phyloP scores from a whole-genome alignment of 805 yeast genomes.

The Kodamaea neixiangensis region DNA sequence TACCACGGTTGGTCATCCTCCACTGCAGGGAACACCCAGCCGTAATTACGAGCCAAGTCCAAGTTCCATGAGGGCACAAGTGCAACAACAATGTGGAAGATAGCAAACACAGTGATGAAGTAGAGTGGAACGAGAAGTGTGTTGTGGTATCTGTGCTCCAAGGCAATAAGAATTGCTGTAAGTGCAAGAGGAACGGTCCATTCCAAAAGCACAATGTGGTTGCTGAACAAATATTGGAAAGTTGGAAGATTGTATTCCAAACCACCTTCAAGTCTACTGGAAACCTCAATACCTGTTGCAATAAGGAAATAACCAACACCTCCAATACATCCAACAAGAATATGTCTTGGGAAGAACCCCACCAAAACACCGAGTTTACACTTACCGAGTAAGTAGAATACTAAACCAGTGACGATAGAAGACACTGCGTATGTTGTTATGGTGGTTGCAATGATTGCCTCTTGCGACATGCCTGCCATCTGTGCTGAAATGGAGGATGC shows the following conservation, averaged over 20 bases:
- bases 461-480: constrained; percentile 46
- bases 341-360: constrained; percentile 95
- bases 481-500: constrained; percentile 66
- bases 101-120: constrained; percentile 67
- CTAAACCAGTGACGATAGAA: constrained; percentile 82
- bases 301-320: constrained; percentile 95
- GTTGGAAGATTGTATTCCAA: constrained; percentile 64
- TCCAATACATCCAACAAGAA: constrained; percentile 95
- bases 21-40: constrained; percentile 83
- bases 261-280: constrained; percentile 78
- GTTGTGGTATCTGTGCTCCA: constrained; percentile 57
- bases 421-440: constrained; percentile 82
- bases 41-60: constrained; percentile 60
- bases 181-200: constrained; percentile 73
- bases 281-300: constrained; percentile 88
- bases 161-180: constrained; percentile 57
- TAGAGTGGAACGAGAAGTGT: constrained; percentile 80
- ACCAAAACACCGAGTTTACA: constrained; percentile 81
- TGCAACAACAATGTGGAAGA: constrained; percentile 69
- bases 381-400: constrained; percentile 76
- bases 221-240: constrained; percentile 49
- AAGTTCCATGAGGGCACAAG: constrained; percentile 67
- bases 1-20: constrained; percentile 83
- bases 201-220: constrained; percentile 30
- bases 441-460: constrained; percentile 77